Base-by-base conservation (phyloP, 768 basidiomycete species). In the Phaeotremella fagi region DNA sequence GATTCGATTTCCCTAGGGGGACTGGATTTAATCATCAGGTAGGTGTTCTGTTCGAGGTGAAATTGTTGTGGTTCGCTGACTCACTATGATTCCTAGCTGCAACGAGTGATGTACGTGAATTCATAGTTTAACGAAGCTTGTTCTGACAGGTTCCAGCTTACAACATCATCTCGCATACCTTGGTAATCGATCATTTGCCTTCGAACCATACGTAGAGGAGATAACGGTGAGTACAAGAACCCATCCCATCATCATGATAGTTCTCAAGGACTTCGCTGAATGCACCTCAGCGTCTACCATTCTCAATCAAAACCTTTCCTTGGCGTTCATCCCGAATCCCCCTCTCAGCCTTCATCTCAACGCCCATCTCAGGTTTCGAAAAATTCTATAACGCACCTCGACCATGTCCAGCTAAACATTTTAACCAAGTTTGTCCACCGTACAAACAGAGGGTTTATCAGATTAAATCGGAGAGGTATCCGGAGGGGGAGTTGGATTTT, bases 11-110 rank as follows among this genome's bases (percentile, higher is more conserved):
- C 31, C 66, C 70, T 16, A 59, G 61, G 54, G 66, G 64, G 22
- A 67, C 68, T n/a, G 69, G 70, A 7, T 71, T 71, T 61, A 71
- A 71, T 47, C 68, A 72, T 49, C 71, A 67, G 37, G 64, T 66
- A 25, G 56, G 61, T 47, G 14, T 35, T 36, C 38, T 12, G 11
- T 23, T n/a, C 11, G 9, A 22, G 38, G n/a, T 24, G 14, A 18
- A 4, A 27, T 4, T 29, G 23, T 37, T 33, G n/a, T 25, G 27
- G 14, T 11, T 5, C 24, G 20, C 22, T 22, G 37, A 24, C 46
- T 50, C 31, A 50, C 5, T 22, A 22, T 22, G 46, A 14, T n/a
- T n/a, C 45, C 5, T 43, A 73, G 59, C 49, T 74, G n/a, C 66
- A 68, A 51, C 57, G 70, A 27, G 54, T 70, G 15, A 54, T 74